Evolutionary conservation across 257 asterid genomes (phyloP).

Genomic region (Fraxinus anomala): DNA sequence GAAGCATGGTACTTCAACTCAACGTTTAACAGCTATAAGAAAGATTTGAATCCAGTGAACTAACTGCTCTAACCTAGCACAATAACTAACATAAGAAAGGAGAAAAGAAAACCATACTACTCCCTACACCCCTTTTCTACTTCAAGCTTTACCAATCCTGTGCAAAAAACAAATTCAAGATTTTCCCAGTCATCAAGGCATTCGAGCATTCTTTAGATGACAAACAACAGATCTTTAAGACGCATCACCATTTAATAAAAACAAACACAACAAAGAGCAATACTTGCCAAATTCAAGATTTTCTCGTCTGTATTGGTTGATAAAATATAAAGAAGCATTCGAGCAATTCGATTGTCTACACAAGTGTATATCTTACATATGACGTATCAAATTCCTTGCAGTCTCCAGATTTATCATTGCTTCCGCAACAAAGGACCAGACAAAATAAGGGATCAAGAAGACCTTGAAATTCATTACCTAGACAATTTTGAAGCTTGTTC

Average conservation of each 20-base stretch:
- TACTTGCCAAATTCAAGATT: slow-evolving; percentile 34
- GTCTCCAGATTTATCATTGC: slow-evolving; percentile 37
- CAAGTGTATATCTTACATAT: slow-evolving; percentile 42
- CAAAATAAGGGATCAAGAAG: slow-evolving; percentile 47
- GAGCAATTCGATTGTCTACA: slow-evolving; percentile 42
- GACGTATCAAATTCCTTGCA: slow-evolving; percentile 42
- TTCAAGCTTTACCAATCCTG: neutral
- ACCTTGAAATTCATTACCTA: slow-evolving; percentile 41
- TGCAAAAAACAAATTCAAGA: neutral
- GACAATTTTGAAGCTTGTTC: slow-evolving; percentile 42
- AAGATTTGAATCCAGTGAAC: too few relatives aligned
- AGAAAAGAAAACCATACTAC: too few relatives aligned
- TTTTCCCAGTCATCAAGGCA: neutral
- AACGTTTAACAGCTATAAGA: too few relatives aligned
- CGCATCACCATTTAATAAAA: slow-evolving; percentile 9
- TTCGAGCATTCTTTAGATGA: neutral
- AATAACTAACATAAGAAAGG: too few relatives aligned
- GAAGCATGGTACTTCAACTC: too few relatives aligned
- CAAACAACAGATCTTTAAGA: slow-evolving; percentile 12
- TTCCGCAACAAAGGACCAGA: slow-evolving; percentile 53
- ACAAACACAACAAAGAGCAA: slow-evolving; percentile 17
- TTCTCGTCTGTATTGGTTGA: slow-evolving; percentile 33
- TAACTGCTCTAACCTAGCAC: too few relatives aligned
- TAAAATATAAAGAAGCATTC: slow-evolving; percentile 28
- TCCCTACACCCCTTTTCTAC: too few relatives aligned